Evolutionary conservation across 768 basidiomycete species (phyloP).

Genomic region (Trametes villosa): DNA sequence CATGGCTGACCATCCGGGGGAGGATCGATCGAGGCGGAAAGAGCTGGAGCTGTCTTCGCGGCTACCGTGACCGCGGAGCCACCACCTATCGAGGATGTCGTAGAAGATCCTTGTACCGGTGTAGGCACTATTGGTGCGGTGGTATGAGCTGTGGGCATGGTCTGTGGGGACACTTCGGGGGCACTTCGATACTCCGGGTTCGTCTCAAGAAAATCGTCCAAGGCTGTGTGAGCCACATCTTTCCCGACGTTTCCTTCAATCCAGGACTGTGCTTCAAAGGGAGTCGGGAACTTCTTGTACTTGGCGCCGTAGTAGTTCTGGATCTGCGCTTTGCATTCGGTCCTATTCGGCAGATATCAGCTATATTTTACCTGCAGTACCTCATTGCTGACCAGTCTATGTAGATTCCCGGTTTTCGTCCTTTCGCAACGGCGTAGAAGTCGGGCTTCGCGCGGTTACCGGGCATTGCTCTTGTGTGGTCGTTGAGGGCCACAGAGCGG

Average conservation of each 20-base stretch:
- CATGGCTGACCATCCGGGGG: slow-evolving; percentile 17
- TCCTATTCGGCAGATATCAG: slow-evolving; percentile 45
- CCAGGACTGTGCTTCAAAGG: slow-evolving; percentile 62
- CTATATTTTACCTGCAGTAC: neutral
- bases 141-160: too few relatives aligned
- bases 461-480: neutral
- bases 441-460: neutral
- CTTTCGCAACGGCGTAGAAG: slow-evolving; percentile 20
- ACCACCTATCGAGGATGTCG: too few relatives aligned
- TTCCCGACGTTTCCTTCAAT: slow-evolving; percentile 29
- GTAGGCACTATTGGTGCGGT: too few relatives aligned
- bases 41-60: too few relatives aligned
- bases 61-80: too few relatives aligned
- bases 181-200: too few relatives aligned
- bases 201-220: neutral
- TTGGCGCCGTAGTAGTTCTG: slow-evolving; percentile 62
- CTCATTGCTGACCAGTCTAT: slow-evolving; percentile 7
- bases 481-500: too few relatives aligned
- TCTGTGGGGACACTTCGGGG: too few relatives aligned
- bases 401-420: slow-evolving; percentile 15
- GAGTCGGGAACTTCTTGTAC: slow-evolving; percentile 68
- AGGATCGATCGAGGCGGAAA: neutral
- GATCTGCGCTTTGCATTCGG: slow-evolving; percentile 71
- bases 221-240: neutral
- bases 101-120: too few relatives aligned